phyloP scores from a whole-genome alignment of 257 asterid genomes.

The Leonotis leonurus region DNA sequence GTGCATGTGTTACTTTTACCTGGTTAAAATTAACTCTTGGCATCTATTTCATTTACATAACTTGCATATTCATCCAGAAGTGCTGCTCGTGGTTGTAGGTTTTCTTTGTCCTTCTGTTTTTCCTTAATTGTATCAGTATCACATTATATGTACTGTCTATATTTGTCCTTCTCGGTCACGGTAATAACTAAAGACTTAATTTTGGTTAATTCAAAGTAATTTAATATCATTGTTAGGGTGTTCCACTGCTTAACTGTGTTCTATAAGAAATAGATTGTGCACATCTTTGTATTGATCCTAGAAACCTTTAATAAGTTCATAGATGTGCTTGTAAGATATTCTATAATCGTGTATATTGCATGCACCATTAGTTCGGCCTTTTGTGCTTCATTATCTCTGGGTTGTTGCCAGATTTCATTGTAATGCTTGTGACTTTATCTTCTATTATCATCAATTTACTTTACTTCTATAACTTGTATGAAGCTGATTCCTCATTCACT shows the following conservation, averaged over 20 bases:
- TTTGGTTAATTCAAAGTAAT: not conserved
- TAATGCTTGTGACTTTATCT: not conserved
- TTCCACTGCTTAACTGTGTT: not conserved
- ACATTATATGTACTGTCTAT: not conserved
- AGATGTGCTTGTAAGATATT: not conserved
- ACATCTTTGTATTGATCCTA: not conserved
- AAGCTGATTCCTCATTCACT: conserved; percentile 5
- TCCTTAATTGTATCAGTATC: no score
- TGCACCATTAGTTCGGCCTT: not conserved
- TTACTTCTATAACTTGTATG: not conserved
- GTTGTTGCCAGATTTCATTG: not conserved
- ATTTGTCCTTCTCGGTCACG: not conserved
- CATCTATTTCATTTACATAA: not conserved
- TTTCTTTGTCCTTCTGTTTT: not conserved
- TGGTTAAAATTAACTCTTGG: not conserved
- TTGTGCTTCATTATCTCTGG: not conserved
- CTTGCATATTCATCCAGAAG: conserved; percentile 3
- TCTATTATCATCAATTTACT: not conserved
- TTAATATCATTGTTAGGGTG: not conserved
- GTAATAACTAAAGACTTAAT: not conserved
- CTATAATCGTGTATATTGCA: not conserved
- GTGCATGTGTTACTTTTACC: not conserved
- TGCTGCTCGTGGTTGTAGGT: not conserved
- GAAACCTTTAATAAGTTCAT: not conserved
- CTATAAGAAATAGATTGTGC: not conserved